A percentile compares a stretch with the other conserved stretches of the same genome.
Conservation (phyloP, 192 early-diverging fungal species). For the Kappamyces sp. region DNA sequence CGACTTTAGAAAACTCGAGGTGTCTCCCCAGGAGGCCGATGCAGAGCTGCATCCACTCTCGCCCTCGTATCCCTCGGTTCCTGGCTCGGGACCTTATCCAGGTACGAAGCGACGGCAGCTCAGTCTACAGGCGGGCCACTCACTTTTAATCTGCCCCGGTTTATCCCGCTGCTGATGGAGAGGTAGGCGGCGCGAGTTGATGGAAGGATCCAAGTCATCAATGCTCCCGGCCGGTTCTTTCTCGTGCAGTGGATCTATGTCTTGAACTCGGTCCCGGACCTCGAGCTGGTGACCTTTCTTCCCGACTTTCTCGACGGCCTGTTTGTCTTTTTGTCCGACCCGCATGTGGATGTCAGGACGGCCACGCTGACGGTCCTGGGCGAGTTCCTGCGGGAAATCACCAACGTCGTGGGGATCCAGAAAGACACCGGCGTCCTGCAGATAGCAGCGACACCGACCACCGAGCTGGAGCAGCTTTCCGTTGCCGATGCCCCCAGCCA, state of each 20-base stretch:
- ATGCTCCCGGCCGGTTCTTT: constrained; percentile 84
- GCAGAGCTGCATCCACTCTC: constrained; percentile 25
- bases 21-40: constrained; percentile 1
- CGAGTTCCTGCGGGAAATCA: constrained; percentile 88
- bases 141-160: constrained; percentile 80
- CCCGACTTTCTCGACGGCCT: constrained; percentile 94
- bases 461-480: constrained; percentile 6
- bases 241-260: constrained; percentile 91
- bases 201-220: constrained; percentile 67
- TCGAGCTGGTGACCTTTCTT: constrained; percentile 85
- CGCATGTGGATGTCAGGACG: constrained; percentile 80
- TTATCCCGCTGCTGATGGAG: constrained; percentile 89
- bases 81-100: constrained; percentile 24
- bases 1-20: constrained; percentile 16
- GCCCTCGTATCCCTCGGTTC: constrained; percentile 25
- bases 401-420: constrained; percentile 62
- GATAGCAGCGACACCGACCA: constrained; percentile 23
- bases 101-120: constrained; percentile 17
- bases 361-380: constrained; percentile 73
- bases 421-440: constrained; percentile 37
- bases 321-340: constrained; percentile 82
- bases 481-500: constrained; percentile 9
- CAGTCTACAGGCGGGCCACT: constrained; percentile 26
- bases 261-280: constrained; percentile 85
- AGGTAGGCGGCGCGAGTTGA: constrained; percentile 27